These are phyloP conservation scores for Imleria badia DNA, from an alignment of 768 basidiomycete species.

Conservation along the genomic window DNA sequence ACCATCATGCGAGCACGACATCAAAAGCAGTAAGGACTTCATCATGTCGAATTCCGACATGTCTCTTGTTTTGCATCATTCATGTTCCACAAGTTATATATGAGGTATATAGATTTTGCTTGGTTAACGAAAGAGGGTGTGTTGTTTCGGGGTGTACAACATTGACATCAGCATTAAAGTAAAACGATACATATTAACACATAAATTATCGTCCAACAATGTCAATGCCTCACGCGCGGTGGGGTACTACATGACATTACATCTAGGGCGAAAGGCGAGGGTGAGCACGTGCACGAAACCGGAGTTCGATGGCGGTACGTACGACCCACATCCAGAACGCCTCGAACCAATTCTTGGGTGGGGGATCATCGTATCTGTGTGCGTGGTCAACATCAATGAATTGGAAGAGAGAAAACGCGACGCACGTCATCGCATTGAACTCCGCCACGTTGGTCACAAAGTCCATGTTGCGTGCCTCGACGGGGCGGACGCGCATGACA, in stretches of 20 bases:
- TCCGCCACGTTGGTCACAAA: constrained; percentile 23
- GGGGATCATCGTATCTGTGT: constrained; percentile 23
- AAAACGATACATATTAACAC: not conserved
- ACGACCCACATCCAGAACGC: constrained; percentile 31
- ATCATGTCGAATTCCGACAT: too few species aligned
- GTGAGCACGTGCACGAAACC: not conserved
- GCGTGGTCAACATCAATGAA: not conserved
- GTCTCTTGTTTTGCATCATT: too few species aligned
- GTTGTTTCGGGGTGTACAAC: too few species aligned
- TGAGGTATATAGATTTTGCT: too few species aligned
- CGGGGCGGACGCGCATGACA: constrained; percentile 7
- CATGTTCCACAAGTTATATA: too few species aligned
- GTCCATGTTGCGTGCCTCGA: constrained; percentile 22
- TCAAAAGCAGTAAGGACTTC: too few species aligned
- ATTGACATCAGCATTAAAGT: too few species aligned
- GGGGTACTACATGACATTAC: constrained; percentile 1
- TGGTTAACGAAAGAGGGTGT: too few species aligned
- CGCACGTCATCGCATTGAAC: constrained; percentile 29
- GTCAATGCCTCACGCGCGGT: too few species aligned
- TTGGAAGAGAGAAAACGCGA: too few species aligned
- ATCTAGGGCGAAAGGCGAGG: not conserved
- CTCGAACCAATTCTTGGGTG: constrained; percentile 22
- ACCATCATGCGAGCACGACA: too few species aligned
- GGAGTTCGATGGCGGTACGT: not conserved
- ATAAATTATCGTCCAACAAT: too few species aligned